These are phyloP conservation scores for Beauveria scarabaeidicola DNA, from an alignment of 2,329 filamentous ascomycete genomes.

Conservation along the genomic window DNA sequence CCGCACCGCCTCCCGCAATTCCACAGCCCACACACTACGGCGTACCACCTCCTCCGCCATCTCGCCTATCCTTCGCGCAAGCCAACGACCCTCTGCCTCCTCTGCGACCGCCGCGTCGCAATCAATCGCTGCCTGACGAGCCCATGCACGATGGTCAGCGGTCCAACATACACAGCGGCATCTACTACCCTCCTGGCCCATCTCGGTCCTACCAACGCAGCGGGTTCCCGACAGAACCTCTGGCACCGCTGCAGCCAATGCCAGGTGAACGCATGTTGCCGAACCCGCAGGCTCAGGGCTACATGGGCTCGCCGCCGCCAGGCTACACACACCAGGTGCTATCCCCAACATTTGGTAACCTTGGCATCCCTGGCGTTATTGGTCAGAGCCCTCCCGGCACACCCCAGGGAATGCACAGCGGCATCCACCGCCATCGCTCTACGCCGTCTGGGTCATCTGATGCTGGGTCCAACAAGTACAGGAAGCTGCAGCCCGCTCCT, in stretches of 20 bases:
- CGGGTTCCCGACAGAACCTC: constrained; percentile 23
- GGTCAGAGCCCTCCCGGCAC: constrained; percentile 29
- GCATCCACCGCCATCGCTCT: constrained; percentile 27
- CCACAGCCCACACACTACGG: constrained; percentile 19
- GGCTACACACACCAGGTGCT: constrained; percentile 25
- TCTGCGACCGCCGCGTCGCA: constrained; percentile 28
- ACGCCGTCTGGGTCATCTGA: constrained; percentile 31
- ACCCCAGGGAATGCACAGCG: constrained; percentile 22
- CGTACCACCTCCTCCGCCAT: constrained; percentile 14
- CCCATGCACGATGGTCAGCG: constrained; percentile 23
- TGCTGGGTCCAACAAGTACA: constrained; percentile 37
- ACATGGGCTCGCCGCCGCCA: constrained; percentile 27
- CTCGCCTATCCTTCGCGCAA: constrained; percentile 29
- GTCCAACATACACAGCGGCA: constrained; percentile 17
- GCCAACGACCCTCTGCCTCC: constrained; percentile 30
- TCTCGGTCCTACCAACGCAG: constrained; percentile 24
- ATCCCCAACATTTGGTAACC: constrained; percentile 30
- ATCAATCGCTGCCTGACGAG: constrained; percentile 27
- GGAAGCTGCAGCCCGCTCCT: constrained; percentile 51
- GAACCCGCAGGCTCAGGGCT: constrained; percentile 24
- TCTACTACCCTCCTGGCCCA: constrained; percentile 25
- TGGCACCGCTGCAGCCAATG: constrained; percentile 23
- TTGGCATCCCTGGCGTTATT: constrained; percentile 22
- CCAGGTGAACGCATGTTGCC: constrained; percentile 26
- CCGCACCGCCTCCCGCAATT: constrained; percentile 18